Conservation (phyloP, 805 yeast species). For the Priceomyces fermenticarens region DNA sequence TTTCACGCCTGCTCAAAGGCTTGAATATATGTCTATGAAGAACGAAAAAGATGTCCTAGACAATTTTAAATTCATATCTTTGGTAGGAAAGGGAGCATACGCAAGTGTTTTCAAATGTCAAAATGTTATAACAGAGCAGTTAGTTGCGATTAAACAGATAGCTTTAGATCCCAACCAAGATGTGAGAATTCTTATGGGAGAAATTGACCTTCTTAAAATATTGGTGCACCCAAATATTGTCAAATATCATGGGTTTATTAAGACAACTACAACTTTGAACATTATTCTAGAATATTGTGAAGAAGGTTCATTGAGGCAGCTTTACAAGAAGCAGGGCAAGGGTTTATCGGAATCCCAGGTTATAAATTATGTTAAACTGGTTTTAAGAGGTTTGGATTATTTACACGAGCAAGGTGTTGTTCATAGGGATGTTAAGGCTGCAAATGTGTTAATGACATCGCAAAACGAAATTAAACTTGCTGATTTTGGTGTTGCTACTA, state of each 20-base stretch:
- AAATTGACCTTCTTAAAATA: conserved; percentile 61
- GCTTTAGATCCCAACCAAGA: conserved; percentile 50
- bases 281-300: conserved; percentile 61
- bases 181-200: conserved; percentile 55
- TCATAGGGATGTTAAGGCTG: conserved; percentile 91
- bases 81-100: conserved; percentile 87
- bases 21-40: conserved; percentile 41
- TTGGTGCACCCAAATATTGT: conserved; percentile 67
- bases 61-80: conserved; percentile 52
- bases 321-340: conserved; percentile 45
- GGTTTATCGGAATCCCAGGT: conserved; percentile 56
- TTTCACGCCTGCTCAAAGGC: conserved; percentile 50
- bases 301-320: conserved; percentile 62
- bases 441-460: conserved; percentile 72
- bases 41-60: conserved; percentile 41
- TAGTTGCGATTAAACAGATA: conserved; percentile 80
- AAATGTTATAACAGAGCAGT: conserved; percentile 60
- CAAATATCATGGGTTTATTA: conserved; percentile 64
- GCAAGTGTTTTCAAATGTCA: conserved; percentile 82
- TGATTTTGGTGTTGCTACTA: conserved; percentile 94
- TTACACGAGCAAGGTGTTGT: conserved; percentile 72
- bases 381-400: conserved; percentile 58
- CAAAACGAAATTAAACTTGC: conserved; percentile 77
- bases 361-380: conserved; percentile 49
- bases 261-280: conserved; percentile 49